Evolutionary conservation across 441 rosid genomes (phyloP), one percentile per base, ranked within the genome.

Genomic region (Eutrema salsugineum): DNA sequence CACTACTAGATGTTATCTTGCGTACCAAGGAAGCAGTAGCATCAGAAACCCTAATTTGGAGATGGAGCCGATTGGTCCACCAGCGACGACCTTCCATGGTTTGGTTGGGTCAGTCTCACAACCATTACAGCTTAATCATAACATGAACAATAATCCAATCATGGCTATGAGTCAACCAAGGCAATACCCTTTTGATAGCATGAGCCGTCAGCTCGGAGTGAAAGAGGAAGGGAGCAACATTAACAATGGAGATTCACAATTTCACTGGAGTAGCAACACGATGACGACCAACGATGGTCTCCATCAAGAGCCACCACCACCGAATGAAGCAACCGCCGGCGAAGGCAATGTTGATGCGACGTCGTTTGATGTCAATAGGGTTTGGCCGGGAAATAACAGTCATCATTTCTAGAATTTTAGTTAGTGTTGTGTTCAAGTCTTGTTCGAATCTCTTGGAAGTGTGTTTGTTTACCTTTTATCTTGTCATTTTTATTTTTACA

Each of bases 1-100:
- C 35, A 16, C 10, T 38, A 16, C 10, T 38, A 15, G 19, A 48
- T 33, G 32, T 0, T 11, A 54, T 5, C 32, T 20, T 55, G 24
- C 6, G 5, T 30, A 48, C 24, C 67, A 66, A 58, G 47, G 53
- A 62, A 68, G 59, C 11, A 39, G 36, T 28, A 73, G 51, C 71
- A 56, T 47, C 6, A 36, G 46, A 48, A 24, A 6, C 39, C 3
- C 16, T 35, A 22, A n/a, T 35, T 2, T 36, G 12, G 70, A 64
- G 15, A 72, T 64, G 77, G 17, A 36, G 17, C 12, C 57, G 5
- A 7, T 15, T 30, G 19, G 14, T 61, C 43, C 27, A 8, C 61
- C 20, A 32, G 8, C 3, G 11, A 55, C 30, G 22, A 24, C 7
- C 42, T 39, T 36, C 22, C 8, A 12, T 48, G 61, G 4, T 40